Evolutionary conservation across 768 basidiomycete genomes (phyloP).

Genomic region (Gyrodon lividus): DNA sequence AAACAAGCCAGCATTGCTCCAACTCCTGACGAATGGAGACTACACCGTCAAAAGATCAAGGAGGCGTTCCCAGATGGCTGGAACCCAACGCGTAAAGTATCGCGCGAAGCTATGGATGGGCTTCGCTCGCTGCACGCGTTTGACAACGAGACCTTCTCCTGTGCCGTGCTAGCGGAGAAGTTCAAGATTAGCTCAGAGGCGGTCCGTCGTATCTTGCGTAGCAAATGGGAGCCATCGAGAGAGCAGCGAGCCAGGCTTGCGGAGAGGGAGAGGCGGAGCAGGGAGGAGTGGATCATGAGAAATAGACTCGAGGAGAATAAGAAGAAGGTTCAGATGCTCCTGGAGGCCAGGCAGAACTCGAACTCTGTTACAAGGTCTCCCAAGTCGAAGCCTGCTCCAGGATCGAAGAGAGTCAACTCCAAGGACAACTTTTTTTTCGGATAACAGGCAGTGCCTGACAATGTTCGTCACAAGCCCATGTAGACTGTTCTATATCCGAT

Average conservation of each 20-base stretch:
- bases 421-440: constrained; percentile 43
- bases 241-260: constrained; percentile 51
- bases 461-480: background rate
- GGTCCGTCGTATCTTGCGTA: constrained; percentile 74
- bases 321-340: constrained; percentile 35
- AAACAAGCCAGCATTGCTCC: constrained; percentile 16
- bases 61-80: constrained; percentile 65
- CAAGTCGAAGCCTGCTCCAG: constrained; percentile 8
- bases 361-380: background rate
- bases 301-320: constrained; percentile 43
- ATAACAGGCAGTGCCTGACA: constrained; percentile 21
- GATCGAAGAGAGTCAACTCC: constrained; percentile 24
- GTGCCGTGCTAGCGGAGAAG: constrained; percentile 66
- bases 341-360: constrained; percentile 17
- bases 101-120: constrained; percentile 82
- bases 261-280: constrained; percentile 48
- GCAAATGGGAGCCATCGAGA: constrained; percentile 62
- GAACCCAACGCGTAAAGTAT: constrained; percentile 77
- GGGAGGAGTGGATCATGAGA: constrained; percentile 38
- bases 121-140: constrained; percentile 63
- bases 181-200: constrained; percentile 83
- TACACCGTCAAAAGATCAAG: constrained; percentile 51
- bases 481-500: background rate
- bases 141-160: constrained; percentile 64
- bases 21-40: constrained; percentile 46